These are phyloP conservation scores for Hypoxylon sp. DNA, from an alignment of 2,329 filamentous ascomycete species.

Conservation along the genomic window DNA sequence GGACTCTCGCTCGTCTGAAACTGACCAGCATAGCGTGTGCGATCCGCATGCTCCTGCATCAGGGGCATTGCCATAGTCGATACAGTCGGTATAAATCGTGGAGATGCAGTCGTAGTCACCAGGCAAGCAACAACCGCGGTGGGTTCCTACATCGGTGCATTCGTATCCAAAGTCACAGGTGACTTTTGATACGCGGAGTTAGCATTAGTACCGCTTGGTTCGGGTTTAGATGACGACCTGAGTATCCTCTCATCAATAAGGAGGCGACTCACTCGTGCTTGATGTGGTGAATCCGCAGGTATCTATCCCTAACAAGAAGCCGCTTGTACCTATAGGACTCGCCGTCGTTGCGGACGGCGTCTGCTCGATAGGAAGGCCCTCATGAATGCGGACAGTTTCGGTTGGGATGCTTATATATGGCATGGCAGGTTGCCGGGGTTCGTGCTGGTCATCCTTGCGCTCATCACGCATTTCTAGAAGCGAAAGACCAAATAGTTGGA, in stretches of 20 bases:
- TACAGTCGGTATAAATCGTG: constrained; percentile 51
- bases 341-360: constrained; percentile 43
- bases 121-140: constrained; percentile 51
- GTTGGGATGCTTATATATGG: constrained; percentile 46
- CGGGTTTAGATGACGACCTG: neutral
- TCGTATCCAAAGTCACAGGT: constrained; percentile 50
- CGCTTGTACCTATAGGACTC: constrained; percentile 23
- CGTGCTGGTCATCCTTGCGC: constrained; percentile 33
- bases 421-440: constrained; percentile 45
- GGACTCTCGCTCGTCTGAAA: constrained; percentile 17
- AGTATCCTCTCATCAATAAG: neutral
- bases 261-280: constrained; percentile 47
- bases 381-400: constrained; percentile 30
- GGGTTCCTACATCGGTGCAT: constrained; percentile 50
- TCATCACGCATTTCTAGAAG: constrained; percentile 47
- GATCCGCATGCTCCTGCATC: constrained; percentile 44
- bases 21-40: constrained; percentile 54
- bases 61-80: constrained; percentile 44
- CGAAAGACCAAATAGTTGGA: constrained; percentile 4
- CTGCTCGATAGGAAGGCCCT: constrained; percentile 16
- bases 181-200: constrained; percentile 42
- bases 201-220: constrained; percentile 14
- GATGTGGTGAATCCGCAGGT: constrained; percentile 52
- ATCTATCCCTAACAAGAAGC: constrained; percentile 47
- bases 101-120: constrained; percentile 46